Conservation (phyloP, 768 basidiomycete species). For the Amanita rimosa region DNA sequence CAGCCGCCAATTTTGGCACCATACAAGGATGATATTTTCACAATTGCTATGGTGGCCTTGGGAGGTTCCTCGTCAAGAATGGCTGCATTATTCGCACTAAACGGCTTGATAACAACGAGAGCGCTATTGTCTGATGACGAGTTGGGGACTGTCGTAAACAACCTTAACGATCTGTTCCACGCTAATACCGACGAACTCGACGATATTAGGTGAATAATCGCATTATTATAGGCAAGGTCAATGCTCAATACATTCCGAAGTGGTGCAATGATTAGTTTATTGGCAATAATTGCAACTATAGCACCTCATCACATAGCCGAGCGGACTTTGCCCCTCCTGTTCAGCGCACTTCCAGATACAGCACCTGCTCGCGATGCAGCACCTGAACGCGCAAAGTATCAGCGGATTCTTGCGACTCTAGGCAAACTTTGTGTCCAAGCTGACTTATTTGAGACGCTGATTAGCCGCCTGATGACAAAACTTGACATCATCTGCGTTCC, state of each 20-base stretch:
- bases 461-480: slow-evolving; percentile 67
- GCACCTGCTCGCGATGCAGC: slow-evolving; percentile 45
- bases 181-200: slow-evolving; percentile 37
- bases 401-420: slow-evolving; percentile 58
- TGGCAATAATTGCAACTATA: slow-evolving; percentile 49
- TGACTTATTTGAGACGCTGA: slow-evolving; percentile 75
- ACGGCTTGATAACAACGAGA: slow-evolving; percentile 53
- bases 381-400: slow-evolving; percentile 48
- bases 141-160: slow-evolving; percentile 68
- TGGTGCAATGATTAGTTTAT: slow-evolving; percentile 44
- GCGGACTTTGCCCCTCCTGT: slow-evolving; percentile 73
- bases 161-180: slow-evolving; percentile 58
- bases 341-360: slow-evolving; percentile 58
- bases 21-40: slow-evolving; percentile 71
- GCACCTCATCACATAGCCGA: slow-evolving; percentile 56
- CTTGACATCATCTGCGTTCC: slow-evolving; percentile 56
- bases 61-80: slow-evolving; percentile 37
- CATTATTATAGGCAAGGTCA: neutral
- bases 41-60: slow-evolving; percentile 47
- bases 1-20: slow-evolving; percentile 29
- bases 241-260: slow-evolving; percentile 22
- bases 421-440: slow-evolving; percentile 62
- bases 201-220: slow-evolving; percentile 36
- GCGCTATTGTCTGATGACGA: slow-evolving; percentile 61
- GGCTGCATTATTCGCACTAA: slow-evolving; percentile 55